A percentile compares a stretch with the other conserved stretches of the same genome.
phyloP scores from a whole-genome alignment of 2,329 filamentous ascomycete species.

The Zasmidium cellare region DNA sequence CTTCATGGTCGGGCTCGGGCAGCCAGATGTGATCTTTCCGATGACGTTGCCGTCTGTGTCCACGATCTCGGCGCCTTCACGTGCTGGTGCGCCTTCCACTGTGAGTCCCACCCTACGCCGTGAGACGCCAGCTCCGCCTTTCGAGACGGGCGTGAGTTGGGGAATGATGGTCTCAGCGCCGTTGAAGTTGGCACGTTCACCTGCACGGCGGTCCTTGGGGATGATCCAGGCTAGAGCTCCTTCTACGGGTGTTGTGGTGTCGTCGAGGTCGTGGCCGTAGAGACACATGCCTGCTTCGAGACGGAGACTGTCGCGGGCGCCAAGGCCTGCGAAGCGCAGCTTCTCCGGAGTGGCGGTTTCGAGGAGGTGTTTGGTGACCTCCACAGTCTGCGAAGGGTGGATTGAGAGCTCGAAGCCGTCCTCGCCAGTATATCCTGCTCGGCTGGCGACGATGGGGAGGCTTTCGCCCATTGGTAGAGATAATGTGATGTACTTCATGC shows the following conservation, averaged over 20 bases:
- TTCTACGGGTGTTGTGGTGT: slow-evolving; percentile 68
- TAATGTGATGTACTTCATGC: slow-evolving; percentile 66
- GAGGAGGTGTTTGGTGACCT: slow-evolving; percentile 70
- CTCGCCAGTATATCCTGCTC: slow-evolving; percentile 95
- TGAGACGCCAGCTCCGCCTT: slow-evolving; percentile 55
- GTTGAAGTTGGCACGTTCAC: slow-evolving; percentile 69
- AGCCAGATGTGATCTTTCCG: slow-evolving; percentile 83
- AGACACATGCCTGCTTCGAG: slow-evolving; percentile 98
- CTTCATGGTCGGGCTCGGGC: slow-evolving; percentile 80
- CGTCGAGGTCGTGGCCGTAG: slow-evolving; percentile 97
- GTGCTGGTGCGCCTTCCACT: slow-evolving; percentile 81
- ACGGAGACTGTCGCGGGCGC: slow-evolving; percentile 85
- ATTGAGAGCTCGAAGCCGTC: slow-evolving; percentile 98
- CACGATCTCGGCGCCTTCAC: slow-evolving; percentile 82
- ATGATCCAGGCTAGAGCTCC: slow-evolving; percentile 77
- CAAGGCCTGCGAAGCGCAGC: slow-evolving; percentile 81
- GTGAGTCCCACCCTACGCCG: slow-evolving; percentile 78
- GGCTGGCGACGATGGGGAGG: slow-evolving; percentile 69
- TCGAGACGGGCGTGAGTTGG: slow-evolving; percentile 60
- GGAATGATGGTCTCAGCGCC: slow-evolving; percentile 75
- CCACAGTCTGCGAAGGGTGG: slow-evolving; percentile 63
- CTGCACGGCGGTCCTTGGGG: slow-evolving; percentile 69
- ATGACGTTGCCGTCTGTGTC: slow-evolving; percentile 65
- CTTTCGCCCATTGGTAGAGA: slow-evolving; percentile 57
- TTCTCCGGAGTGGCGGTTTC: slow-evolving; percentile 57